Percentiles rank a stretch among this genome's conserved stretches.
These are phyloP conservation scores for Dactylonectria macrodidyma DNA, from an alignment of 2,329 filamentous ascomycete species.

Conservation along the genomic window DNA sequence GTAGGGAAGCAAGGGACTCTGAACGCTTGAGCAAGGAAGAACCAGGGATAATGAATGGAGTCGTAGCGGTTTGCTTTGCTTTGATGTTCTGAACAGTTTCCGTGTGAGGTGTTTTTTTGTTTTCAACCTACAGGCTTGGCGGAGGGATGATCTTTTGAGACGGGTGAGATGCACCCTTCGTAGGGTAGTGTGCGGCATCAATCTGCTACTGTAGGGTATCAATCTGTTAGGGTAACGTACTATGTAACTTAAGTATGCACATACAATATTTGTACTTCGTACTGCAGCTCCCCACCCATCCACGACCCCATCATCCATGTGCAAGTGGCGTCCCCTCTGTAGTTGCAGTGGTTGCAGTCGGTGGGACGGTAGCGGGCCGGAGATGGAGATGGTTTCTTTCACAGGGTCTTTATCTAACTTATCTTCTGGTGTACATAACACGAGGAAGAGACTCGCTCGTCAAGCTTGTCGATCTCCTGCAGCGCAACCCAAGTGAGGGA, in stretches of 20 bases:
- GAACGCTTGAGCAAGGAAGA: not conserved
- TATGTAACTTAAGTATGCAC: too few relatives aligned
- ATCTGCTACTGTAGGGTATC: not conserved
- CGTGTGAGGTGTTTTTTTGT: not conserved
- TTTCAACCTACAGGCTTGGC: not conserved
- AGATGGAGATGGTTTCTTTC: constrained; percentile 13
- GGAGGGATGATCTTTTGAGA: not conserved
- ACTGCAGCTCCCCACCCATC: too few relatives aligned
- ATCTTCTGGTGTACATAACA: too few relatives aligned
- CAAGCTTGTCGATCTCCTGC: constrained; percentile 26
- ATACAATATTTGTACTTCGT: too few relatives aligned
- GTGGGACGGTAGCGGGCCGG: constrained; percentile 24
- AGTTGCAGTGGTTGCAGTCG: constrained; percentile 5
- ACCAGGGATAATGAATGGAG: constrained; percentile 25
- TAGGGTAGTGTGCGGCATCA: not conserved
- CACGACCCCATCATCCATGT: not conserved
- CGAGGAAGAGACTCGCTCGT: not conserved
- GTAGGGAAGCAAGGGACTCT: constrained; percentile 15
- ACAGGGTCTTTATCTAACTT: constrained; percentile 12
- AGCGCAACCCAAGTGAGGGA: constrained; percentile 15
- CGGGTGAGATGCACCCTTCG: not conserved
- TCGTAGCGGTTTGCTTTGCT: constrained; percentile 24
- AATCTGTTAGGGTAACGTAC: not conserved
- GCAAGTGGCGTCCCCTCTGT: not conserved
- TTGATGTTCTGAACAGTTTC: not conserved